Conservation (phyloP, 768 basidiomycete species). For the Amanita brunnescens region DNA sequence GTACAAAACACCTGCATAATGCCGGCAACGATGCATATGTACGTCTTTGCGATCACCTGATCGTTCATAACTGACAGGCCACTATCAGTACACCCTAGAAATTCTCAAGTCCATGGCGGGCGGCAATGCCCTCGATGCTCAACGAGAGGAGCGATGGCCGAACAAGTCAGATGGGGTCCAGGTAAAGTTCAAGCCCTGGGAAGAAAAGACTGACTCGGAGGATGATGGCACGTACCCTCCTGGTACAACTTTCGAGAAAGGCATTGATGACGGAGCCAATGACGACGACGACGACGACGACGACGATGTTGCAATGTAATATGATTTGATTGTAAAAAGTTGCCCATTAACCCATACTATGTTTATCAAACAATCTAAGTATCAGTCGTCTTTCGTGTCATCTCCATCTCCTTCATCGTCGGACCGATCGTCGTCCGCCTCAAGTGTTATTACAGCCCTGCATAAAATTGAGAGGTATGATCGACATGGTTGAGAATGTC, state of each 20-base stretch:
- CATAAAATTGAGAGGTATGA: constrained; percentile 8
- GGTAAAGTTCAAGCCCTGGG: constrained; percentile 51
- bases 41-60: constrained; percentile 16
- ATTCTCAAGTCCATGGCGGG: constrained; percentile 64
- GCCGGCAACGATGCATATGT: constrained; percentile 85
- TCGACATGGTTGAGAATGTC: not conserved
- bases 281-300: not conserved
- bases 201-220: constrained; percentile 46
- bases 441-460: constrained; percentile 44
- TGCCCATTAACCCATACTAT: not conserved
- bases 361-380: no score
- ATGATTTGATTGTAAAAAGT: not conserved
- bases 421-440: constrained; percentile 66
- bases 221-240: constrained; percentile 20
- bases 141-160: constrained; percentile 78
- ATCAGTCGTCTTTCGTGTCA: constrained; percentile 23
- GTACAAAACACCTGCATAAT: constrained; percentile 58
- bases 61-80: not conserved
- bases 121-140: constrained; percentile 64
- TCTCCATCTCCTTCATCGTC: constrained; percentile 73
- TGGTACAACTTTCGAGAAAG: not conserved
- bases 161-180: constrained; percentile 41
- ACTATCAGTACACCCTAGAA: constrained; percentile 56
- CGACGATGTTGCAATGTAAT: not conserved
- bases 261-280: not conserved